Conservation (phyloP, 768 basidiomycete species). For the Tephrocybe sp. region DNA sequence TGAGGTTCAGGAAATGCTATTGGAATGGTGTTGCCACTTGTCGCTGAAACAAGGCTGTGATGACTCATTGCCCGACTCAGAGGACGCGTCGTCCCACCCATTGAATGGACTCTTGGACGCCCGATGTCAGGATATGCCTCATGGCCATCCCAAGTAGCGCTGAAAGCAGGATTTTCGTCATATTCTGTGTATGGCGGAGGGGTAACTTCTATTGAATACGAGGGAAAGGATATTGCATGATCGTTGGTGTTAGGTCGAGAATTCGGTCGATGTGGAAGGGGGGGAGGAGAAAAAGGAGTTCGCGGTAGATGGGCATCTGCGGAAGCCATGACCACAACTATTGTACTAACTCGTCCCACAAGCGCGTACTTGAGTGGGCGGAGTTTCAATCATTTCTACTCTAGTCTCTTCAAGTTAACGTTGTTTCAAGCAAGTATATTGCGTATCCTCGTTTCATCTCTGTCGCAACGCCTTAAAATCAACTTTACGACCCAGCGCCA, state of each 20-base stretch:
- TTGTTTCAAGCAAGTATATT: too few relatives aligned
- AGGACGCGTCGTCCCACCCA: conserved; percentile 23
- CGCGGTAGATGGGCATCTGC: neutral
- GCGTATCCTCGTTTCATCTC: too few relatives aligned
- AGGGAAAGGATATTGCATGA: conserved; percentile 19
- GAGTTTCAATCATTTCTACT: conserved; percentile 6
- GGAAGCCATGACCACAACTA: neutral
- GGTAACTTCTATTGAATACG: conserved; percentile 27
- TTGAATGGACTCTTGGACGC: conserved; percentile 32
- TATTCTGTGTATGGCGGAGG: conserved; percentile 18
- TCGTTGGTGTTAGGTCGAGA: neutral
- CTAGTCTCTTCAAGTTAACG: neutral
- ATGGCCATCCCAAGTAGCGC: conserved; percentile 33
- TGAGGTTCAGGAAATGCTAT: conserved; percentile 54
- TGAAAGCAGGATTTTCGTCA: conserved; percentile 19
- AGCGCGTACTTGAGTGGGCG: neutral
- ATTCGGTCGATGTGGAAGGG: conserved; percentile 4
- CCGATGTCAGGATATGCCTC: conserved; percentile 19
- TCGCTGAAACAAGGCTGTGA: conserved; percentile 30
- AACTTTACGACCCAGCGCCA: too few relatives aligned
- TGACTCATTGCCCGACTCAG: conserved; percentile 28
- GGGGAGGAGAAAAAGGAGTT: neutral
- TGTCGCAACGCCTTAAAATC: too few relatives aligned
- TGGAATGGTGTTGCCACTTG: conserved; percentile 15
- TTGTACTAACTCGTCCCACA: neutral